phyloP scores from a whole-genome alignment of 495 filamentous ascomycete genomes.

The Xylaria castorea region DNA sequence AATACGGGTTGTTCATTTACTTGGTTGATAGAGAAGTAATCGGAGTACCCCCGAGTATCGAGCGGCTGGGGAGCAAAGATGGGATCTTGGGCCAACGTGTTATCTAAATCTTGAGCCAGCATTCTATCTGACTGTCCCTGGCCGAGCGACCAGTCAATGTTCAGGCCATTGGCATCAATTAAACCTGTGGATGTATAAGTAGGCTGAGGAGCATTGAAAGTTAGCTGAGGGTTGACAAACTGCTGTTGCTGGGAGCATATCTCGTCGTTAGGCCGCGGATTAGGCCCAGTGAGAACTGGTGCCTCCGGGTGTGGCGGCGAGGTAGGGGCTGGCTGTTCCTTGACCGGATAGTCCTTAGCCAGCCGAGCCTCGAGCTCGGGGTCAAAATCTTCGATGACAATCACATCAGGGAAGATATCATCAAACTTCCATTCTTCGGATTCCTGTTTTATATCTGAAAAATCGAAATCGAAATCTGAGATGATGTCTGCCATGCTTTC shows the following conservation, averaged over 20 bases:
- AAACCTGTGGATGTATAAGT: not conserved
- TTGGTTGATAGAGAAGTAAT: not conserved
- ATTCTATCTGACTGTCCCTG: not conserved
- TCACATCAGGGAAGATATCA: not conserved
- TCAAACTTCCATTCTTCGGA: not conserved
- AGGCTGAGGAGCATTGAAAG: not conserved
- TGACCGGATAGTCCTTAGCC: slow-evolving; percentile 9
- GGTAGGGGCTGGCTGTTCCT: not conserved
- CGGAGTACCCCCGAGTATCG: not conserved
- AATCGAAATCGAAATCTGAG: not conserved
- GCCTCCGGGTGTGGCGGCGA: not conserved
- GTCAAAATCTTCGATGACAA: not conserved
- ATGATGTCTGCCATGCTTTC: slow-evolving; percentile 1
- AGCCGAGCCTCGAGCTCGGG: slow-evolving; percentile 8
- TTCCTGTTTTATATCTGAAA: not conserved
- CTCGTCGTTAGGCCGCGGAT: not conserved
- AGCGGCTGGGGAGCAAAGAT: not conserved
- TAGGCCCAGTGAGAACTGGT: no score
- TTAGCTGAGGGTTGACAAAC: slow-evolving; percentile 4
- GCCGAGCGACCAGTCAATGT: not conserved
- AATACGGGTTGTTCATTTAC: not conserved
- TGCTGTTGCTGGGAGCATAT: not conserved
- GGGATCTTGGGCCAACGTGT: not conserved
- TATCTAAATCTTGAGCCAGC: not conserved
- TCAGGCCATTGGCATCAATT: no score